Conservation (phyloP, 805 yeast species). For the Brettanomyces sp. region DNA sequence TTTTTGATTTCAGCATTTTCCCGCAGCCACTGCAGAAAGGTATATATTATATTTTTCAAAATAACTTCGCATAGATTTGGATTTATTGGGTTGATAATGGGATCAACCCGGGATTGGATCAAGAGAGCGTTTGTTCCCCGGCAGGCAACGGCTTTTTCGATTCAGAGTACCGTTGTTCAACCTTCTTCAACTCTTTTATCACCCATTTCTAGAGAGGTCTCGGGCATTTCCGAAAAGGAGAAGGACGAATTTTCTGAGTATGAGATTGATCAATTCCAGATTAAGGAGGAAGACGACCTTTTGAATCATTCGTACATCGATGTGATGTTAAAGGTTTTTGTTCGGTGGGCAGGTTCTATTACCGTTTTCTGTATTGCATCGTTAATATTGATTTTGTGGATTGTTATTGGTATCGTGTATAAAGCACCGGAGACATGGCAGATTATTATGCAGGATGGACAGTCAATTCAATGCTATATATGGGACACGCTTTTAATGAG, state of each 20-base stretch:
- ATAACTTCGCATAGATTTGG: too few species aligned
- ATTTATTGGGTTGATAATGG: too few species aligned
- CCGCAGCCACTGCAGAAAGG: too few species aligned
- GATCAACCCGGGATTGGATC: not conserved
- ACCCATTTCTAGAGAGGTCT: too few species aligned
- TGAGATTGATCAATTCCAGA: not conserved
- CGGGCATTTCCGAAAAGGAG: too few species aligned
- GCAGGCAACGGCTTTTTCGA: not conserved
- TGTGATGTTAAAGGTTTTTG: constrained; percentile 4
- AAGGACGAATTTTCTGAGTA: not conserved
- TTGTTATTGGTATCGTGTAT: constrained; percentile 16
- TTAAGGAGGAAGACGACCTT: not conserved
- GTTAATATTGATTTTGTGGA: constrained; percentile 13
- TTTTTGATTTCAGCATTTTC: too few species aligned
- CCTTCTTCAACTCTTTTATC: not conserved
- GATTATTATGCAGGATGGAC: constrained; percentile 33
- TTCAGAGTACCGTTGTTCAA: not conserved
- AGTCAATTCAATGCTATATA: constrained; percentile 29
- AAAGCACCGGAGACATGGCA: constrained; percentile 29
- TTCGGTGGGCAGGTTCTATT: constrained; percentile 11
- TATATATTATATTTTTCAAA: too few species aligned
- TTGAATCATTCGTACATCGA: constrained; percentile 8
- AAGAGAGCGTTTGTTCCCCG: not conserved
- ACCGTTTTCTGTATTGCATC: constrained; percentile 19
- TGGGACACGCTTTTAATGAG: constrained; percentile 34